phyloP scores from a whole-genome alignment of 345 rosid genomes.

The thale cress (Arabidopsis thaliana) region TAIR10.1 NC_003070.9:1578501-1579000 shows the following conservation, averaged over 20 bases:
- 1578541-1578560: conserved; percentile 60
- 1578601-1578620: conserved; percentile 50
- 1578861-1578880: conserved; percentile 71
- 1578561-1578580: conserved; percentile 54
- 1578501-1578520: conserved; percentile 59
- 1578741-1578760: conserved; percentile 62
- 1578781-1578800: conserved; percentile 86
- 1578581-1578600: conserved; percentile 47
- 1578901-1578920: conserved; percentile 90
- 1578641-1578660: conserved; percentile 52
- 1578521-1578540: conserved; percentile 77
- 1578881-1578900: conserved; percentile 84
- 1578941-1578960: conserved; percentile 97
- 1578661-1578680: conserved; percentile 57
- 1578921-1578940: conserved; percentile 68
- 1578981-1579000: conserved; percentile 80
- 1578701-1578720: conserved; percentile 85
- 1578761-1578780: conserved; percentile 81
- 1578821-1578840: conserved; percentile 69
- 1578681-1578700: conserved; percentile 74
- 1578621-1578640: conserved; percentile 50
- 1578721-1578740: conserved; percentile 66
- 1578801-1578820: conserved; percentile 78
- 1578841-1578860: conserved; percentile 64
- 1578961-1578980: conserved; percentile 74